A percentile compares a stretch with the other conserved stretches of the same genome.
Conservation (phyloP, 176 grass and related monocot genomes). For the Lolium rigidum region DNA sequence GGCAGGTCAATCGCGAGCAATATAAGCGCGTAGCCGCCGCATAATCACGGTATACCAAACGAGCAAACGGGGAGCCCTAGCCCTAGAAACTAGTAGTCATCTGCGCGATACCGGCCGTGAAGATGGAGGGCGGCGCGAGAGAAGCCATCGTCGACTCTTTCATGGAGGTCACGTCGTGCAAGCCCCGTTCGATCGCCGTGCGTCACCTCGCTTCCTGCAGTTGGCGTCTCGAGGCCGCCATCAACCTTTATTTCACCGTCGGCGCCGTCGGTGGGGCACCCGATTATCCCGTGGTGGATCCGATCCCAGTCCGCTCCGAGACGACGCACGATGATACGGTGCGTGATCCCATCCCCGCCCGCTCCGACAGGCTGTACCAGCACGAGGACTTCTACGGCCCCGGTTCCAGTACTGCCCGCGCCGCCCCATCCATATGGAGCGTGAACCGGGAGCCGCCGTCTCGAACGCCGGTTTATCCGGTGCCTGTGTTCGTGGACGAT, state of each 20-base stretch:
- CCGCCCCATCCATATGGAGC: not conserved
- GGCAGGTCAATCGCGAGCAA: not conserved
- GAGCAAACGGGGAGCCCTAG: not conserved
- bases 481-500: not conserved
- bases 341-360: slow-evolving; percentile 28
- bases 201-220: slow-evolving; percentile 45
- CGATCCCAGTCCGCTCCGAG: not conserved
- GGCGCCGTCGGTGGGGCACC: not conserved
- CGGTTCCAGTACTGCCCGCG: slow-evolving; percentile 23
- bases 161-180: slow-evolving; percentile 69
- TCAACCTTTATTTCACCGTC: slow-evolving; percentile 45
- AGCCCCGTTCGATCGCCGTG: slow-evolving; percentile 49
- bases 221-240: slow-evolving; percentile 61
- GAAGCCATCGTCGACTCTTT: not conserved
- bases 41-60: slow-evolving; percentile 1
- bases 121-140: slow-evolving; percentile 22
- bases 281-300: not conserved
- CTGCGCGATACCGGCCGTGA: not conserved
- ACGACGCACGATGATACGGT: slow-evolving; percentile 15
- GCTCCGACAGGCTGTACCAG: slow-evolving; percentile 37
- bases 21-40: not conserved
- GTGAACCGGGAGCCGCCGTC: not conserved
- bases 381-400: slow-evolving; percentile 34
- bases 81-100: not conserved
- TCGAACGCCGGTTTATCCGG: not conserved